Evolutionary conservation across 208 protist genomes (phyloP), one percentile per base, ranked within the genome.

Genomic region (Crithidia sp.): DNA sequence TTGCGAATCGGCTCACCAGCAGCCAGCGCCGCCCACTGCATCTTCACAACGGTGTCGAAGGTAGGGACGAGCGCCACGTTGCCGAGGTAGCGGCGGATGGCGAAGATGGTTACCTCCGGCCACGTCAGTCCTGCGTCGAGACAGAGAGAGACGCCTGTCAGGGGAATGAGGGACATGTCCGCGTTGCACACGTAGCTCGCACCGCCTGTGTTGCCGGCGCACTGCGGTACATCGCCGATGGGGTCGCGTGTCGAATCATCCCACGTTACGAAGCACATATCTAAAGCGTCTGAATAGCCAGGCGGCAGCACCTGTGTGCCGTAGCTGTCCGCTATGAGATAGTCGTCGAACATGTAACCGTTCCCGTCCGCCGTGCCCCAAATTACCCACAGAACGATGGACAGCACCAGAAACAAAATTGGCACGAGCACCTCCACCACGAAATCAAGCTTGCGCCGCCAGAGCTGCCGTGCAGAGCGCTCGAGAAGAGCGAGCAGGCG

Each of bases 1-100:
- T 37, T 50, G 0, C 57, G 43, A 6, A 76, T 28, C 37, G 49
- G 54, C n/a, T 62, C 62, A 2, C 57, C 56, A n/a, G 71, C 71
- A 36, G 71, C 55, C 5, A 72, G 50, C 1, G 86, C 86, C 0
- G 82, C 47, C 84, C 86, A 91, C 67, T 91, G 86, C 28, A 82
- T 47, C 60, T 77, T 63, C 17, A 91, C 83, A 28, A 91, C 40
- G 10, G 19, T 39, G 49, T 91, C 83, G 36, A 91, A 74, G 47
- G 80, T 67, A 4, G 77, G 81, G 6, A 85, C 8, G 19, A 62
- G 57, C 10, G 70, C 44, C 36, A 85, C 39, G 10, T n/a, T 17
- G 0, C 74, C 64, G 14, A 69, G 64, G 40, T 69, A 69, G 16
- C 64, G 49, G 3, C 52, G 64, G 39, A 59, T 59, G 52, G 6